phyloP scores from a whole-genome alignment of 1,139 yeast species.

The Scheffersomyces quercinus region DNA sequence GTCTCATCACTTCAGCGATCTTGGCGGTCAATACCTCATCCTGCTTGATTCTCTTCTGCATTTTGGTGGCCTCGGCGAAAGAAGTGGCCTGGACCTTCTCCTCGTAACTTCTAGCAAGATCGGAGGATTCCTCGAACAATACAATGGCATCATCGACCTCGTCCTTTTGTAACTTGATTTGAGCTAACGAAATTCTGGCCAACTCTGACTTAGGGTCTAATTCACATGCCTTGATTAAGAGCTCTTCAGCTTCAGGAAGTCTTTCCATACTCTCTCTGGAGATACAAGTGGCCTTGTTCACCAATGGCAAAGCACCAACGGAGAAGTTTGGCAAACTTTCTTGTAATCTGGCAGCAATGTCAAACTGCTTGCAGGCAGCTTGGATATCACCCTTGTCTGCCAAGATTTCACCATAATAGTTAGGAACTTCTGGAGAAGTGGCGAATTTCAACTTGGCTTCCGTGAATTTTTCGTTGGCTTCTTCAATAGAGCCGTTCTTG shows the following conservation, averaged over 20 bases:
- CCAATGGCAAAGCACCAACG: constrained; percentile 86
- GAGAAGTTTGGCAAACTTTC: constrained; percentile 58
- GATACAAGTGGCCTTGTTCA: constrained; percentile 82
- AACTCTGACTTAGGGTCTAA: constrained; percentile 87
- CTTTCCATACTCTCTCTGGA: constrained; percentile 58
- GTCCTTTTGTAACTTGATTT: constrained; percentile 81
- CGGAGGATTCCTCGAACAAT: constrained; percentile 80
- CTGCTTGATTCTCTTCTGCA: constrained; percentile 69
- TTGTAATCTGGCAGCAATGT: constrained; percentile 82
- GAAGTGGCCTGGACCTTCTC: constrained; percentile 92
- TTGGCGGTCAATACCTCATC: constrained; percentile 60
- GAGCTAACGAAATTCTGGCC: constrained; percentile 89
- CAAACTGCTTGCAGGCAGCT: constrained; percentile 82
- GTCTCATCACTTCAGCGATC: constrained; percentile 47
- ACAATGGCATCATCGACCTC: constrained; percentile 78
- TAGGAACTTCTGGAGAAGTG: constrained; percentile 87
- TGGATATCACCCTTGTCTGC: constrained; percentile 75
- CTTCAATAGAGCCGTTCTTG: constrained; percentile 66
- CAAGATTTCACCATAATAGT: constrained; percentile 92
- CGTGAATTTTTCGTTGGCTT: constrained; percentile 68
- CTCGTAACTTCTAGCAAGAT: constrained; percentile 76
- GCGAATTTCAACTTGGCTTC: constrained; percentile 80
- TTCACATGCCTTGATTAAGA: constrained; percentile 75
- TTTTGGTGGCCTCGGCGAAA: constrained; percentile 87
- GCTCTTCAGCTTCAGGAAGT: constrained; percentile 61